Evolutionary conservation across 768 basidiomycete genomes (phyloP), one percentile per base, ranked within the genome.

Genomic region (Chiua virens): DNA sequence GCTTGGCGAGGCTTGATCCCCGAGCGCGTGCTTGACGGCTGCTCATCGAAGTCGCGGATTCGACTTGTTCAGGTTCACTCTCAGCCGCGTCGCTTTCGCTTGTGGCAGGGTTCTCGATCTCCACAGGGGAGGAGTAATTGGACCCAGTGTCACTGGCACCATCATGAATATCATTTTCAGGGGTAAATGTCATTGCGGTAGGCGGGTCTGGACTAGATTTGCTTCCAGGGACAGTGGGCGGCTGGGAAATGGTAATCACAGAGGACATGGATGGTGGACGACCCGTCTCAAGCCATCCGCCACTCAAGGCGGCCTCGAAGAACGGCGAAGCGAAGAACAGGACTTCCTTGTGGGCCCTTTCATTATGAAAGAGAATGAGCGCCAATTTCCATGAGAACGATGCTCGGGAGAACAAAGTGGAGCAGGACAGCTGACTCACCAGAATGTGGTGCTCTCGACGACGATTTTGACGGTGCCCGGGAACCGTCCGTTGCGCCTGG

Each of bases 251-350:
- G 20, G 91, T 92, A 63, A 92, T 87, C 28, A 91, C 77, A 43
- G 89, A 91, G 22, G 86, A 89, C 76, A 87, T 82, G 49, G 87
- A 91, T 21, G 75, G 80, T 18, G 86, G 88, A 35, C 88, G 79
- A 30, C 85, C 87, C 7, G 87, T 94, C 71, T 96, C 93, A 13
- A 89, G 88, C 93, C 93, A 96, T 62, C 89, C 82, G 8, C 93
- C 93, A 59, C 90, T 90, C 42, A 96, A 74, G 9, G 92, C 86
- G 17, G 90, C 91, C 69, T 94, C 87, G 67, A 96, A 96, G 76
- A 96, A 96, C 0, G 93, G 91, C n/a, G 92, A 94, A 5, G 92
- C 88, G 64, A 93, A 96, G 70, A 86, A 88, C 7, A 96, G 73
- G 25, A 96, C 82, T 64, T 95, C 92, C 67, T 91, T 93, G 71